These are phyloP conservation scores for Cryptococcus sp. DNA, from an alignment of 1,284 basidiomycete genomes.

Conservation along the genomic window DNA sequence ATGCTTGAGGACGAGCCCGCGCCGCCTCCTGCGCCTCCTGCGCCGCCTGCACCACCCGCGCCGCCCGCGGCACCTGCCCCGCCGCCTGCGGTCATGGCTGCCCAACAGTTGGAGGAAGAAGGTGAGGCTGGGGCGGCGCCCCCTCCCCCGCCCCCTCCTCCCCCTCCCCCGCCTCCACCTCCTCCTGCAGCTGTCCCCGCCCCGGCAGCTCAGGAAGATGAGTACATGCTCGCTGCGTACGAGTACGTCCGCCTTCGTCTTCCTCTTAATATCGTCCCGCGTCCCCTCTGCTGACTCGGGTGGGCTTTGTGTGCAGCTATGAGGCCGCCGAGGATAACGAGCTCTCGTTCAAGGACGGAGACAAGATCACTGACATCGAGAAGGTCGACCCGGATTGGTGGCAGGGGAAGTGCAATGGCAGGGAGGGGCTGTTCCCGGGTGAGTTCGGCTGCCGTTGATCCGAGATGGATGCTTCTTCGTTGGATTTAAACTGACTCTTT, in stretches of 20 bases:
- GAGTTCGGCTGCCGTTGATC: too few species aligned
- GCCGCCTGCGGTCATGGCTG: conserved; percentile 44
- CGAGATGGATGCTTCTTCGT: too few species aligned
- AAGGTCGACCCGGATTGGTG: conserved; percentile 75
- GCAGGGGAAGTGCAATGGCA: conserved; percentile 68
- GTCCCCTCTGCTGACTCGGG: background rate
- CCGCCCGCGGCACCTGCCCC: conserved; percentile 39
- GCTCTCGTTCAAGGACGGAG: conserved; percentile 76
- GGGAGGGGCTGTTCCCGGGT: conserved; percentile 80
- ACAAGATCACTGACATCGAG: conserved; percentile 60
- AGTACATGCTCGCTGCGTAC: conserved; percentile 34
- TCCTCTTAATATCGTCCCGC: background rate
- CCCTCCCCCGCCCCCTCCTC: conserved; percentile 8
- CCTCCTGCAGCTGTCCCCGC: conserved; percentile 9
- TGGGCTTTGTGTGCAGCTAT: conserved; percentile 56
- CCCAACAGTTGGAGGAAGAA: conserved; percentile 49
- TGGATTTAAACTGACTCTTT: background rate
- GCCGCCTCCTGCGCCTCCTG: conserved; percentile 26
- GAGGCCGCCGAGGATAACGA: conserved; percentile 87
- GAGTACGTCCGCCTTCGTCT: conserved; percentile 23
- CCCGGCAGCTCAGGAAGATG: conserved; percentile 11
- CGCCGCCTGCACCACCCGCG: conserved; percentile 40
- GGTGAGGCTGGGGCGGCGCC: conserved; percentile 22
- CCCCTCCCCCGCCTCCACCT: conserved; percentile 10
- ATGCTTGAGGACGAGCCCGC: conserved; percentile 51